These are phyloP conservation scores for Magnusiomyces tetraspermus DNA, from an alignment of 1,139 yeast species.

Conservation along the genomic window DNA sequence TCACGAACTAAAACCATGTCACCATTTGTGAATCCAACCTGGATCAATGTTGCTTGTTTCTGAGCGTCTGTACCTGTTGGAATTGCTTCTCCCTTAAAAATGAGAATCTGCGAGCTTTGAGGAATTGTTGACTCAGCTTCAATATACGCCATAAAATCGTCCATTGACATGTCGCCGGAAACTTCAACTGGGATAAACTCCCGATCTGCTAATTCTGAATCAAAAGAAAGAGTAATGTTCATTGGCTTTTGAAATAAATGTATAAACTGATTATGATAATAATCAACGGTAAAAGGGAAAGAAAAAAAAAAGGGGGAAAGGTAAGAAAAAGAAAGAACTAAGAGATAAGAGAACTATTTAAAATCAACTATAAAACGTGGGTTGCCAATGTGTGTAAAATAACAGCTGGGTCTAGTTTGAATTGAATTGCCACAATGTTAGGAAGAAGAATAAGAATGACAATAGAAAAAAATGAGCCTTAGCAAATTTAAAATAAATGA, in stretches of 20 bases:
- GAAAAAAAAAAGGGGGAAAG: too few species aligned
- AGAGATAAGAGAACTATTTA: too few species aligned
- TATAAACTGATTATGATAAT: too few species aligned
- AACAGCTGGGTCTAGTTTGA: neutral
- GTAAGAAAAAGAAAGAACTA: too few species aligned
- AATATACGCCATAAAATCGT: conserved; percentile 66
- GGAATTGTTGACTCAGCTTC: conserved; percentile 62
- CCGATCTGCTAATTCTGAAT: neutral
- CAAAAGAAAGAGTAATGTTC: neutral
- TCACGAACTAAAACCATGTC: conserved; percentile 44
- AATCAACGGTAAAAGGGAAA: too few species aligned
- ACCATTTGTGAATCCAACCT: conserved; percentile 43
- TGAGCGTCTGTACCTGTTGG: conserved; percentile 29
- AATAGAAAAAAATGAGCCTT: too few species aligned
- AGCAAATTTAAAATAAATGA: too few species aligned
- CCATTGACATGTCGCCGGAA: conserved; percentile 52
- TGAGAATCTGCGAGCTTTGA: conserved; percentile 40
- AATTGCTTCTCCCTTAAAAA: conserved; percentile 37
- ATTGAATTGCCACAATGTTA: too few species aligned
- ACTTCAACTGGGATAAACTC: conserved; percentile 42
- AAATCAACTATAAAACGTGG: too few species aligned
- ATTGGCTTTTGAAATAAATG: too few species aligned
- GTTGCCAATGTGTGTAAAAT: too few species aligned
- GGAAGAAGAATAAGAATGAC: neutral
- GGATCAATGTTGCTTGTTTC: conserved; percentile 35